phyloP scores from a whole-genome alignment of 805 yeast species.

The Wickerhamiella slavikovae region DNA sequence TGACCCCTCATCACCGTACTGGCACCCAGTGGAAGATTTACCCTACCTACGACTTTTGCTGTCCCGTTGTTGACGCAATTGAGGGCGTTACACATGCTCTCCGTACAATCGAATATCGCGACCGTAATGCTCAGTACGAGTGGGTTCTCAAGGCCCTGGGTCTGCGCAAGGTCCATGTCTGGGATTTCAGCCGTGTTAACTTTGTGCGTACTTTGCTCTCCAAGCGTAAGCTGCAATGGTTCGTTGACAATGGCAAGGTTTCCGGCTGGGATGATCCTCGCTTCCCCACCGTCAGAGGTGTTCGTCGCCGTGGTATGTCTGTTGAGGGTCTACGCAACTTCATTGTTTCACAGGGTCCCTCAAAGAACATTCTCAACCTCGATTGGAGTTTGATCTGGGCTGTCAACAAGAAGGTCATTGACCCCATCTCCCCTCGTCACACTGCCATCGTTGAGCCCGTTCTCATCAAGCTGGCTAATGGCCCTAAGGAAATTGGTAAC shows the following conservation, averaged over 20 bases:
- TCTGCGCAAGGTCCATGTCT: conserved; percentile 81
- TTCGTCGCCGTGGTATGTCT: conserved; percentile 98
- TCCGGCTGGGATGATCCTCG: conserved; percentile 97
- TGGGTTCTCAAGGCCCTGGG: conserved; percentile 76
- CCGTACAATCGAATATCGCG: conserved; percentile 97
- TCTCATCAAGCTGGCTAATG: conserved; percentile 38
- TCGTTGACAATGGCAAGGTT: conserved; percentile 79
- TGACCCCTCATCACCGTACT: conserved; percentile 95
- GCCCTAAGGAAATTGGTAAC: conserved; percentile 37
- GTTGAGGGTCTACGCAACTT: conserved; percentile 93
- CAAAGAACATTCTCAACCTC: conserved; percentile 85
- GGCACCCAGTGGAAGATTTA: conserved; percentile 86
- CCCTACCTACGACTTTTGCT: conserved; percentile 98
- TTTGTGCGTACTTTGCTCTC: conserved; percentile 88
- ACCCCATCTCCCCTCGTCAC: conserved; percentile 91
- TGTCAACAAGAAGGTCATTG: conserved; percentile 87
- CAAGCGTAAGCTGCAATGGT: conserved; percentile 98
- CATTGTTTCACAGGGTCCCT: conserved; percentile 91
- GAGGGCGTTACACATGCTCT: conserved; percentile 98
- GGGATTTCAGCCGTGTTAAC: conserved; percentile 97
- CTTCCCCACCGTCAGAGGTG: conserved; percentile 99
- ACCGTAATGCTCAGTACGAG: conserved; percentile 93
- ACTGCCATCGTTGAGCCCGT: conserved; percentile 62
- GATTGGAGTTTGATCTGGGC: conserved; percentile 99
- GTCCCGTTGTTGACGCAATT: conserved; percentile 81